Evolutionary conservation across 75 land plant genomes (phyloP), one percentile per base, ranked within the genome.

Genomic region (Cunninghamia lanceolata): DNA sequence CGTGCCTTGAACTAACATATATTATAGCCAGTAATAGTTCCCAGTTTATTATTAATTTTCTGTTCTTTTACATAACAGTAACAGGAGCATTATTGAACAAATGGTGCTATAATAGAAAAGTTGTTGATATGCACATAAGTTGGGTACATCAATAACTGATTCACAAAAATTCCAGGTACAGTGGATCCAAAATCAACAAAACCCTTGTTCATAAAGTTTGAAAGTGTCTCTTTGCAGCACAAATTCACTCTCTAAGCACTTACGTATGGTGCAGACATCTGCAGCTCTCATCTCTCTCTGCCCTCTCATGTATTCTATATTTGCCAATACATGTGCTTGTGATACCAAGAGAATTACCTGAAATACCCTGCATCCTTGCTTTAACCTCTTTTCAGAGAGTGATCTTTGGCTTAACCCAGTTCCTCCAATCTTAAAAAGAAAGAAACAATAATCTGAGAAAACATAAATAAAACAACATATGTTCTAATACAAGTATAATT

Each of bases 281-380:
- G 25, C 28, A 35, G 21, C 45, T 77, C 25, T 39, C 19, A 19
- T 77, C 9, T 76, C 25, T 19, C 43, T 77, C 45, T 77, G 39
- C 28, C 3, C 42, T 71, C 16, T 84, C 82, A 56, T 32, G 16
- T 68, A 35, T 84, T 30, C 28, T 36, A 74, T 39, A 40, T 25
- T 25, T 34, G 15, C 42, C 76, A 11, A 36, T 32, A 35, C 21
- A 14, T 84, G 13, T 52, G 76, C 25, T n/a, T 84, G 14, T 9
- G 30, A 84, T 68, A 36, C 43, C 38, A 35, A 54, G 19, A 35
- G 10, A 8, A 50, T 54, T 90, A 94, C 99, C 95, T 97, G 99
- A 86, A 96, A 97, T 46, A 95, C 95, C 87, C 94, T 89, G 77
- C 96, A 95, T 43, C 88, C 89, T 50, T 92, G 92, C 73, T 85